Evolutionary conservation across 495 filamentous ascomycete species (phyloP).

Genomic region (Daldinia loculata): DNA sequence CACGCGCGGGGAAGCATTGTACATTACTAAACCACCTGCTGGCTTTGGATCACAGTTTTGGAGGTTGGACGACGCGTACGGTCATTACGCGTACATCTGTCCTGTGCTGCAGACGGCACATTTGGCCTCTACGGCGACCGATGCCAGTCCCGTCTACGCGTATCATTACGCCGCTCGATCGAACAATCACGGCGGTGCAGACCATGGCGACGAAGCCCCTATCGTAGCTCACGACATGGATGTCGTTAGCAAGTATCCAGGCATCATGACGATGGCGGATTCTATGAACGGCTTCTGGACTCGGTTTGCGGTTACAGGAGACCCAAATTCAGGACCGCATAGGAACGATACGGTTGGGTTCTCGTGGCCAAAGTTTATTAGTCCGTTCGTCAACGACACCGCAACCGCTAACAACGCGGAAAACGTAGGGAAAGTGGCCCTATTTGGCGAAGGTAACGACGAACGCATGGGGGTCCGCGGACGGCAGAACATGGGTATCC

Average conservation of each 20-base stretch:
- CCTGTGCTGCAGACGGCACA: constrained; percentile 70
- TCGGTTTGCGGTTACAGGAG: constrained; percentile 63
- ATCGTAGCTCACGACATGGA: constrained; percentile 64
- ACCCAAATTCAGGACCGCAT: constrained; percentile 57
- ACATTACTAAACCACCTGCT: constrained; percentile 42
- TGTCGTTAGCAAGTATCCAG: constrained; percentile 50
- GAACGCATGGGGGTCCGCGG: constrained; percentile 56
- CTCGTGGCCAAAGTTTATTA: constrained; percentile 45
- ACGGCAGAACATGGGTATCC: constrained; percentile 49
- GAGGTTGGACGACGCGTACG: constrained; percentile 69
- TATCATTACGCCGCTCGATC: constrained; percentile 67
- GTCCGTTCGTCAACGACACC: constrained; percentile 30
- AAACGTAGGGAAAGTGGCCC: constrained; percentile 49
- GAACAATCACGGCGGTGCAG: constrained; percentile 58
- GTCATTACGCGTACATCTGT: constrained; percentile 72
- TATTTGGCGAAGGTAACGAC: constrained; percentile 71
- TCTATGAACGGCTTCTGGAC: constrained; percentile 65
- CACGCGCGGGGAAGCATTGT: constrained; percentile 30
- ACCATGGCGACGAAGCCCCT: constrained; percentile 67
- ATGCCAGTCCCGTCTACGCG: constrained; percentile 59
- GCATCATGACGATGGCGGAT: constrained; percentile 59
- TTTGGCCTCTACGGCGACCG: constrained; percentile 49
- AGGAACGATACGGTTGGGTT: constrained; percentile 18
- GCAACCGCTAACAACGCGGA: constrained; percentile 36
- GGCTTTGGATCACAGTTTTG: constrained; percentile 64